Evolutionary conservation across 768 basidiomycete genomes (phyloP).

Genomic region (Boletellus sp.): DNA sequence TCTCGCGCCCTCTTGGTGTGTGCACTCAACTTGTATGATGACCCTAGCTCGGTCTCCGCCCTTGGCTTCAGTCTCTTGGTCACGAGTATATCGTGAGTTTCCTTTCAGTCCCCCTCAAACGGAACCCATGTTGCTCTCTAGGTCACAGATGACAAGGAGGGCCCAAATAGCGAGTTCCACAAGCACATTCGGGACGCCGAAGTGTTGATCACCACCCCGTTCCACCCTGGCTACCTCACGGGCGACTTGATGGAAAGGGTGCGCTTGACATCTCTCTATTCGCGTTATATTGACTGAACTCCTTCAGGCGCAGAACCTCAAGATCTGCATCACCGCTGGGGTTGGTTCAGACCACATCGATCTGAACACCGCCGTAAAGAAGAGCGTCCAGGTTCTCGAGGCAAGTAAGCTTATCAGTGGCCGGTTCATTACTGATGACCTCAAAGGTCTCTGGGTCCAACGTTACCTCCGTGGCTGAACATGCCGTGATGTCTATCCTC

Average conservation of each 20-base stretch:
- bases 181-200: slow-evolving; percentile 77
- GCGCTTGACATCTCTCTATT: neutral
- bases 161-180: slow-evolving; percentile 72
- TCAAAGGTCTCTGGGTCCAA: slow-evolving; percentile 75
- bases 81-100: slow-evolving; percentile 68
- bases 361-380: slow-evolving; percentile 78
- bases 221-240: slow-evolving; percentile 82
- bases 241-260: slow-evolving; percentile 65
- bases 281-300: neutral
- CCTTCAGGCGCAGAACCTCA: slow-evolving; percentile 75
- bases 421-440: neutral
- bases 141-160: slow-evolving; percentile 81
- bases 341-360: slow-evolving; percentile 90
- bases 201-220: slow-evolving; percentile 76
- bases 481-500: slow-evolving; percentile 86
- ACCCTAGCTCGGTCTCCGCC: slow-evolving; percentile 60
- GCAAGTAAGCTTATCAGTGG: neutral
- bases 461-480: slow-evolving; percentile 86
- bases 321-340: slow-evolving; percentile 84
- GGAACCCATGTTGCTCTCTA: slow-evolving; percentile 22
- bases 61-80: slow-evolving; percentile 67
- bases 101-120: neutral
- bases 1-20: neutral
- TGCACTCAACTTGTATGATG: neutral
- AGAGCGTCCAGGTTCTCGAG: slow-evolving; percentile 75